Evolutionary conservation across 768 basidiomycete genomes (phyloP), one percentile per base, ranked within the genome.

Genomic region (Kwoniella bestiolae): DNA sequence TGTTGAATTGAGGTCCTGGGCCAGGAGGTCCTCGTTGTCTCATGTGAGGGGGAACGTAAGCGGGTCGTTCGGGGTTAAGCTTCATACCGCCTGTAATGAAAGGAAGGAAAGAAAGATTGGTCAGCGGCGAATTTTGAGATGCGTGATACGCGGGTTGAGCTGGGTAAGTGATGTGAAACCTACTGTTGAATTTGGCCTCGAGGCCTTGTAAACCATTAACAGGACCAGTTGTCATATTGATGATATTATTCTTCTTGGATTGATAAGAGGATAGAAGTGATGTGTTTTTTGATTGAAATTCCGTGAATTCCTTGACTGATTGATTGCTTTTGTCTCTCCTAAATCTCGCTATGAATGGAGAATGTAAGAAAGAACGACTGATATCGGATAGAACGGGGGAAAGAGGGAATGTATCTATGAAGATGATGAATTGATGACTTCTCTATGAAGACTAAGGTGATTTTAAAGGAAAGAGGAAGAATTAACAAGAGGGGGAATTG

Each of bases 21-120:
- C 67, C 65, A 38, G 74, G 69, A 35, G 68, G 73, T 49, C 70
- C 70, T 46, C 63, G 50, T 28, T 62, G 59, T 51, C 81, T 73
- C 61, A 80, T 72, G 75, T 82, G 81, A 68, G 81, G 81, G 32
- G 81, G 81, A 49, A 82, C 76, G 61, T 82, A 82, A 47, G 81
- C 81, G 26, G 81, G 79, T 63, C 80, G 75, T 25, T 74, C 71
- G 53, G 80, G 79, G 79, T 82, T 80, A 28, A 82, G 72, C 14
- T 70, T 66, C 53, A 76, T 74, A 16, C 67, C 60, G 56, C 53
- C 75, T 76, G 61, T 5, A 12, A 61, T 29, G 16, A 45, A 57
- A 46, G 26, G 29, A 34, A 45, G 18, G 26, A 9, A 5, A 26
- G n/a, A 16, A 7, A 32, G 29, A 23, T 9, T 46, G 18, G 55